Evolutionary conservation across 805 yeast species (phyloP).

Genomic region (Candida maesae): DNA sequence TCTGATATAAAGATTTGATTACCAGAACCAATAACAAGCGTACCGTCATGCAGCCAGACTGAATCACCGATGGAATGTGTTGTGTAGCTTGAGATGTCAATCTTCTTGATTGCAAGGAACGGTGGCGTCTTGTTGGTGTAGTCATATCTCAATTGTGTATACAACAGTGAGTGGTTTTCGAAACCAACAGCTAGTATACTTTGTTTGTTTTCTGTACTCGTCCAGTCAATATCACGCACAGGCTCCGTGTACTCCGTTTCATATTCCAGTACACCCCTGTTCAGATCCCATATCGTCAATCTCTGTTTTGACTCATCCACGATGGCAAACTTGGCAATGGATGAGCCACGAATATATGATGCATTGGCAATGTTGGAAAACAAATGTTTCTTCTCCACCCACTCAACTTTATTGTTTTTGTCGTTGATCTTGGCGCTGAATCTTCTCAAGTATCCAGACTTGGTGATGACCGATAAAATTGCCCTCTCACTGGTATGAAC

Average conservation of each 20-base stretch:
- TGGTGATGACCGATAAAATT: slow-evolving; percentile 57
- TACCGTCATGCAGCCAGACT: slow-evolving; percentile 77
- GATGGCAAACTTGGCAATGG: slow-evolving; percentile 71
- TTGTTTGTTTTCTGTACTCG: slow-evolving; percentile 59
- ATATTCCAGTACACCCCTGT: slow-evolving; percentile 63
- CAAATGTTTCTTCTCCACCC: slow-evolving; percentile 50
- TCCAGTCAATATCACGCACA: slow-evolving; percentile 85
- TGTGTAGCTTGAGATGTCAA: slow-evolving; percentile 69
- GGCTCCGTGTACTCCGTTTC: slow-evolving; percentile 36
- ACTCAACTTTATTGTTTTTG: slow-evolving; percentile 33
- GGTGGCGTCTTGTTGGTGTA: slow-evolving; percentile 79
- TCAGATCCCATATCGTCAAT: slow-evolving; percentile 78
- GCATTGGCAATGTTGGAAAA: slow-evolving; percentile 54
- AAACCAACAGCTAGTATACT: slow-evolving; percentile 83
- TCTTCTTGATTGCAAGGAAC: slow-evolving; percentile 68
- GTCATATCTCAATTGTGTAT: slow-evolving; percentile 82
- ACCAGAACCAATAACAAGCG: slow-evolving; percentile 80
- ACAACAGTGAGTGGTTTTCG: slow-evolving; percentile 54
- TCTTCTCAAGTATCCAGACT: slow-evolving; percentile 43
- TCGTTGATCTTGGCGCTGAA: slow-evolving; percentile 39
- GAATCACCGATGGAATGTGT: slow-evolving; percentile 85
- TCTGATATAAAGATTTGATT: slow-evolving; percentile 86
- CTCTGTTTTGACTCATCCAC: slow-evolving; percentile 49
- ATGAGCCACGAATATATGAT: slow-evolving; percentile 63
- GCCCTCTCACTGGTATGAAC: slow-evolving; percentile 33